Base-by-base conservation (phyloP, 1,284 basidiomycete genomes). In the Farysia itapuensis region DNA sequence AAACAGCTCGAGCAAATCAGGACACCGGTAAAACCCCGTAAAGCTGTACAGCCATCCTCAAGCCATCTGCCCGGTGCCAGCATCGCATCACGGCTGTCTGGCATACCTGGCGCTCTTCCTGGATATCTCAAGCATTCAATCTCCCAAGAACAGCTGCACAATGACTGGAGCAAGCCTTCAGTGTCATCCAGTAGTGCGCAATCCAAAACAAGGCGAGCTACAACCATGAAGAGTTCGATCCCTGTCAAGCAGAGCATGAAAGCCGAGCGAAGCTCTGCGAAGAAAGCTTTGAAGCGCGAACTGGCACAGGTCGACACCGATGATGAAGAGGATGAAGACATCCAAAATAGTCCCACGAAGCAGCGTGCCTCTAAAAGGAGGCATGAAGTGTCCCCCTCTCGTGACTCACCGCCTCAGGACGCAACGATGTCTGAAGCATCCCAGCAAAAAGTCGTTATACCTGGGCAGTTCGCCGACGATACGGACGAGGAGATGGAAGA, bases 71-170 rank as follows among this genome's bases (percentile, higher is more conserved):
- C 46, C 32, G 23, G 29, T 32, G 34, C 34, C 20, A 8, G 22
- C 19, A 26, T 39, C 4, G 57, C 57, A n/a, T 19, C 31, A 4
- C 45, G 49, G 2, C 48, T 53, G 12, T 38, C 57, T n/a, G 57
- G 57, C 9, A 60, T 60, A 15, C 57, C 57, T 30, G 49, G 50
- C 4, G 47, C 45, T 2, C 32, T 60, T 2, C 57, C 57, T 15
- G 59, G 59, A 16, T 63, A 57, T 19, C 46, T 57, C 2, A 58
- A 44, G 22, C 7, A 20, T 21, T 12, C 19, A 34, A 53, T 12
- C 38, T 35, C 18, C n/a, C 30, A 11, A 16, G 15, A 9, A 7
- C 9, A 7, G 13, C n/a, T n/a, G n/a, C n/a, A n/a, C n/a, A 16
- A 7, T 16, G 34, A 9, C 6, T 6, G 9, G 7, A 12, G 6